Conservation (phyloP, 2,329 filamentous ascomycete species). For the Aureobasidium vineae region DNA sequence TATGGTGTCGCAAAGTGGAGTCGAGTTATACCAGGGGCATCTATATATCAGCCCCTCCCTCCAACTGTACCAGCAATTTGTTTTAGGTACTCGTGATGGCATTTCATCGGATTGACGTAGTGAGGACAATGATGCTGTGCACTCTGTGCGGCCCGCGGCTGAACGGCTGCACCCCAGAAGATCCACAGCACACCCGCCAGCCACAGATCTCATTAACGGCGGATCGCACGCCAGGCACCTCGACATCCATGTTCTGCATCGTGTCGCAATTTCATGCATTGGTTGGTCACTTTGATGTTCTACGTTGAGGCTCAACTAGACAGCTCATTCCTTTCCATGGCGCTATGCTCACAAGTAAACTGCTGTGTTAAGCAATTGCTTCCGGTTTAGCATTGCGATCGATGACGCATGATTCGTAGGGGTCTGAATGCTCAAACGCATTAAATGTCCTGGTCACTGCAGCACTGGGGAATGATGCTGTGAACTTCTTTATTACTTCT, state of each 20-base stretch:
- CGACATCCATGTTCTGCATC: not conserved
- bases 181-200: not conserved
- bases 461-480: not conserved
- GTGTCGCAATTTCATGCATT: not conserved
- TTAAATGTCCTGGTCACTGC: conserved; percentile 1
- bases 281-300: not conserved
- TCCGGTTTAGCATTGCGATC: not conserved
- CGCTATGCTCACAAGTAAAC: not conserved
- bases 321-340: not conserved
- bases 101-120: not conserved
- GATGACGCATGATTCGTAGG: conserved; percentile 7
- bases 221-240: not conserved
- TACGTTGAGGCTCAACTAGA: not conserved
- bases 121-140: not conserved
- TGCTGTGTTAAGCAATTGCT: not conserved
- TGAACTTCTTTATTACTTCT: not conserved
- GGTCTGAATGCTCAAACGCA: not conserved
- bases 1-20: not conserved
- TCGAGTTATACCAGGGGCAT: not conserved
- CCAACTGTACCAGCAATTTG: not conserved
- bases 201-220: not conserved
- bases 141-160: not conserved
- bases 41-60: not conserved
- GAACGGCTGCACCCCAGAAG: conserved; percentile 22
- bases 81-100: conserved; percentile 6